Evolutionary conservation across 208 protist species (phyloP), one percentile per base, ranked within the genome.

Genomic region (Leishmania tropica): DNA sequence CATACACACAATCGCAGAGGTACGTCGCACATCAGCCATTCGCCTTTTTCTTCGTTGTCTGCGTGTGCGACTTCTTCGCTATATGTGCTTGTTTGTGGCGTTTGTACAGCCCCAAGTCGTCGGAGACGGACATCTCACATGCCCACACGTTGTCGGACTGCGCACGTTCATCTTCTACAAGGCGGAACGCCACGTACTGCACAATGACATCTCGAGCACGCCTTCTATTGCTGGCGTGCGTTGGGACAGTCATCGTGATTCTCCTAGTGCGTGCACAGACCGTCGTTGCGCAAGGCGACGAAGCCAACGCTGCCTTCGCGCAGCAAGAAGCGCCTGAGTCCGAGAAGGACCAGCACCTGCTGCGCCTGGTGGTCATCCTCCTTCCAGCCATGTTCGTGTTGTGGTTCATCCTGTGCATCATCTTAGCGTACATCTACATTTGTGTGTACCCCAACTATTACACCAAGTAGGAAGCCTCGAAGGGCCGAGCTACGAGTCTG

Each of bases 371-470:
- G 7, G 56, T 75, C 1, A 85, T 85, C n/a, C 42, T 85, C 58
- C 75, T 81, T 35, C 67, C 77, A 15, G 56, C 81, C 24, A 48
- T 81, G 62, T 54, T 79, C 31, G 40, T 7, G 21, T 37, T 78
- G 48, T 87, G 76, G 72, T 53, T 81, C 8, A 70, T 81, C 7
- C 15, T 84, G 62, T 68, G 67, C 37, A 19, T 45, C 47, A 75
- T 75, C 60, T 72, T 83, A 5, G 68, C 75, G 8, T 83, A 83
- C 54, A 37, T 83, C 76, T 86, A 84, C 65, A 76, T 87, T 48
- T 58, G 28, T 17, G 48, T 85, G 13, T 85, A 77, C 37, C 77
- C 81, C 19, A 56, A 81, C 3, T 56, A 48, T 3, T 56, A 81
- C 64, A 81, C 81, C 8, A 85, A 85, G 77, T 85, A 74, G 28